Evolutionary conservation across 257 asterid species (phyloP), one percentile per base, ranked within the genome.

Genomic region (Nicotiana otophora): DNA sequence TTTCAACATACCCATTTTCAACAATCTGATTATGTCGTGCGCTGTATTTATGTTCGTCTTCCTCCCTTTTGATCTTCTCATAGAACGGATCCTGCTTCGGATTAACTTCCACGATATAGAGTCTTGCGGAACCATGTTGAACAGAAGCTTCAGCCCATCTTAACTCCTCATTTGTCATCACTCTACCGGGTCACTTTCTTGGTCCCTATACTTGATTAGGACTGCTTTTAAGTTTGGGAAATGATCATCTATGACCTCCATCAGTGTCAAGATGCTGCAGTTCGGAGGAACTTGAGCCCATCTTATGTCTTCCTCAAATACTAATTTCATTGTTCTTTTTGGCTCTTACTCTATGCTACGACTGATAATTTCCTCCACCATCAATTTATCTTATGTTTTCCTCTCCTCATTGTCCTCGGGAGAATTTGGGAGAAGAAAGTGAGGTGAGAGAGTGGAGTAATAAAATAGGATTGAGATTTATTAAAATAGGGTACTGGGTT

Each of bases 171-270:
- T 88, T 84, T 5, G 90, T 88, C 48, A 93, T 93, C 89, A 95
- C 91, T 55, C 97, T 95, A 95, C 89, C 87, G 93, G 88, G 86
- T 95, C 98, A 30, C 98, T 94, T 89, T 93, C 98, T 68, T 93
- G 90, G 86, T 95, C 98, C 89, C 88, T 87, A 84, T 93, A 93
- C 91, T 95, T 95, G 57, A 95, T 85, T 61, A 93, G 96, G 68
- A 90, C 87, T 5, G 92, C 91, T 82, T 83, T 87, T 14, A 84
- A 86, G 79, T 81, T 82, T 26, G 96, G 93, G 80, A 88, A 93
- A 20, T 93, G 92, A 70, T 92, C 92, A 9, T 83, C 64, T 48
- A 95, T 83, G 77, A 88, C 84, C 87, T 92, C 95, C 88, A 92
- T 83, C n/a, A 93, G 88, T 86, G 81, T 86, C 84, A 88, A 72